These are phyloP conservation scores for Cicer bijugum DNA, from an alignment of 306 rosid species.

Conservation along the genomic window DNA sequence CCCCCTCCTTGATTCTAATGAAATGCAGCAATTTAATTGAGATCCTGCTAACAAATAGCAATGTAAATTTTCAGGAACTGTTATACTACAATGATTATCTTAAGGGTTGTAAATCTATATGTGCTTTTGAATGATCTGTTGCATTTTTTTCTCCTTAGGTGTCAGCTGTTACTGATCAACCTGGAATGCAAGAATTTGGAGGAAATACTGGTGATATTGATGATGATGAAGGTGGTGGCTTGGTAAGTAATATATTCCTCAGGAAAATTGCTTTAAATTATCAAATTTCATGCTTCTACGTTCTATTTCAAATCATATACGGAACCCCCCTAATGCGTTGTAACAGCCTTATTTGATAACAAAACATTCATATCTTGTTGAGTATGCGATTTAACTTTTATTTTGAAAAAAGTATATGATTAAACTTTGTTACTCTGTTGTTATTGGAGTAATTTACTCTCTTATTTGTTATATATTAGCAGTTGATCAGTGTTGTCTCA, in stretches of 20 bases:
- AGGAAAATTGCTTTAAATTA: slow-evolving; percentile 4
- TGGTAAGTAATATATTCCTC: slow-evolving; percentile 62
- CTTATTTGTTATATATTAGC: slow-evolving; percentile 17
- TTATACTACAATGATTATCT: neutral
- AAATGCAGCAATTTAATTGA: neutral
- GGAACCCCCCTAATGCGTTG: slow-evolving; percentile 16
- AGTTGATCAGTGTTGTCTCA: neutral
- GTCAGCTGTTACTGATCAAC: slow-evolving; percentile 85
- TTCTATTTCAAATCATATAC: neutral
- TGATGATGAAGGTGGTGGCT: slow-evolving; percentile 88
- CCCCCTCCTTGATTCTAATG: neutral
- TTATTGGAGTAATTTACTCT: neutral
- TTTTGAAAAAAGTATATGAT: too few species aligned
- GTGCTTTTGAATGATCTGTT: slow-evolving; percentile 21
- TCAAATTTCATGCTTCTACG: slow-evolving; percentile 1
- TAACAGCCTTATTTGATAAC: slow-evolving; percentile 25
- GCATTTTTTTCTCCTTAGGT: slow-evolving; percentile 58
- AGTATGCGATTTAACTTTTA: neutral
- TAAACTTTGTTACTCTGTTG: slow-evolving; percentile 9
- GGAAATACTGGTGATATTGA: slow-evolving; percentile 89
- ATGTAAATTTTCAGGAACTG: neutral
- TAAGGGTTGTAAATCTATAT: neutral
- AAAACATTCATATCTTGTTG: slow-evolving; percentile 13
- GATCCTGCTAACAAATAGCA: neutral
- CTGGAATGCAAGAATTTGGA: slow-evolving; percentile 77